phyloP scores from a whole-genome alignment of 768 basidiomycete genomes.

The Pulveroboletus sp. region DNA sequence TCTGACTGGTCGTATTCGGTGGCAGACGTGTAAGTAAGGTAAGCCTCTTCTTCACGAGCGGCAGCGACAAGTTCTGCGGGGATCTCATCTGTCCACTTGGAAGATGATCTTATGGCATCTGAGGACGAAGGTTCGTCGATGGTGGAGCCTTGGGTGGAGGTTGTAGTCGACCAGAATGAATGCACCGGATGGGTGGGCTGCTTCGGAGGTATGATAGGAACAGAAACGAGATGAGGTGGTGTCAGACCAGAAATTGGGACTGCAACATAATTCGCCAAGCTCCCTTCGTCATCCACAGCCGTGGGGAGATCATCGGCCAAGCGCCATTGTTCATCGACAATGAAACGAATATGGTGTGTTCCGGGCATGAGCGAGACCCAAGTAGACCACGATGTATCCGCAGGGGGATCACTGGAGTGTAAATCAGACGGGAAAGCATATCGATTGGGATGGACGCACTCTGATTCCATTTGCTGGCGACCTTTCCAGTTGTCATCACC shows the following conservation, averaged over 20 bases:
- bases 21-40: constrained; percentile 41
- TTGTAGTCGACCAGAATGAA: constrained; percentile 42
- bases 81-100: constrained; percentile 72
- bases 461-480: constrained; percentile 55
- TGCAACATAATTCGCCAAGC: constrained; percentile 89
- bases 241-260: constrained; percentile 32
- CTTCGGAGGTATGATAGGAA: constrained; percentile 31
- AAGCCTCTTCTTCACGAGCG: constrained; percentile 78
- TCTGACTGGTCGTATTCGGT: constrained; percentile 32
- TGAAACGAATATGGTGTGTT: constrained; percentile 91
- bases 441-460: constrained; percentile 40
- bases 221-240: constrained; percentile 30
- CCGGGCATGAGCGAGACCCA: constrained; percentile 69
- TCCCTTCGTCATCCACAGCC: constrained; percentile 91
- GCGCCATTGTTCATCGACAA: constrained; percentile 87
- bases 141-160: constrained; percentile 30
- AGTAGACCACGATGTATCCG: constrained; percentile 34
- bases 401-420: constrained; percentile 26
- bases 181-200: constrained; percentile 27
- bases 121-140: constrained; percentile 23
- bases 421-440: constrained; percentile 14
- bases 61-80: constrained; percentile 76
- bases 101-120: constrained; percentile 27
- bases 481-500: constrained; percentile 77
- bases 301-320: constrained; percentile 75